A percentile compares a stretch with the other conserved stretches of the same genome.
Evolutionary conservation across 1,284 basidiomycete genomes (phyloP).

Genomic region (Serendipita sp.): DNA sequence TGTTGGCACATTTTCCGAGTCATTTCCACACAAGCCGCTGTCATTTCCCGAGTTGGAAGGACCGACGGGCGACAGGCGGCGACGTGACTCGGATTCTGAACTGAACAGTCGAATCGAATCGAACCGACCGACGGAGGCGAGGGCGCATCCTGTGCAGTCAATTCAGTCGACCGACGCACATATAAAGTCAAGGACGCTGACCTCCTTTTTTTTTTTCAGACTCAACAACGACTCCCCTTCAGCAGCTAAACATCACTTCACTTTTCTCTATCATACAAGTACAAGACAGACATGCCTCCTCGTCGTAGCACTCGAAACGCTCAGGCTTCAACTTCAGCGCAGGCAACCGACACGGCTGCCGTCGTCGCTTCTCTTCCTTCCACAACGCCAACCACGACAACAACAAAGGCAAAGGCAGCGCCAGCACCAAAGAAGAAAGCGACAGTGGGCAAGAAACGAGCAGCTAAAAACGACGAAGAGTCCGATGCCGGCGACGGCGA

Average conservation of each 20-base stretch:
- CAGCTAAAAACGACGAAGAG: slow-evolving; percentile 14
- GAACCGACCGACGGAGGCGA: neutral
- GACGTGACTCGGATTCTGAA: neutral
- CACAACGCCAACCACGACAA: slow-evolving; percentile 9
- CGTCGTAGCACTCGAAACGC: slow-evolving; percentile 1
- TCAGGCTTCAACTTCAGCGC: slow-evolving; percentile 7
- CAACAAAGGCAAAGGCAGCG: slow-evolving; percentile 18
- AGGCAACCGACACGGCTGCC: neutral
- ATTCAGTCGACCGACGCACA: too few relatives aligned
- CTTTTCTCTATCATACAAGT: neutral
- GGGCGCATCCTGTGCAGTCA: too few relatives aligned
- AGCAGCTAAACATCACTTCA: neutral
- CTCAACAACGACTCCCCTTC: neutral
- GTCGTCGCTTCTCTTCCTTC: neutral
- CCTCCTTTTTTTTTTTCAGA: neutral
- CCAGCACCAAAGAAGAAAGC: slow-evolving; percentile 15
- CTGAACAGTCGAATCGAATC: neutral
- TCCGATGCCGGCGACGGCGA: slow-evolving; percentile 15
- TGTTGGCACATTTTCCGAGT: neutral
- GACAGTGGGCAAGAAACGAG: slow-evolving; percentile 16
- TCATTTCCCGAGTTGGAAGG: neutral
- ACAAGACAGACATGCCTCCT: neutral
- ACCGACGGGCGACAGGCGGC: neutral
- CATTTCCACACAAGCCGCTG: neutral
- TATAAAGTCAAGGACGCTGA: too few relatives aligned